Evolutionary conservation across 352 stramenopile species (phyloP).

Genomic region (Blastocystis sp.): DNA sequence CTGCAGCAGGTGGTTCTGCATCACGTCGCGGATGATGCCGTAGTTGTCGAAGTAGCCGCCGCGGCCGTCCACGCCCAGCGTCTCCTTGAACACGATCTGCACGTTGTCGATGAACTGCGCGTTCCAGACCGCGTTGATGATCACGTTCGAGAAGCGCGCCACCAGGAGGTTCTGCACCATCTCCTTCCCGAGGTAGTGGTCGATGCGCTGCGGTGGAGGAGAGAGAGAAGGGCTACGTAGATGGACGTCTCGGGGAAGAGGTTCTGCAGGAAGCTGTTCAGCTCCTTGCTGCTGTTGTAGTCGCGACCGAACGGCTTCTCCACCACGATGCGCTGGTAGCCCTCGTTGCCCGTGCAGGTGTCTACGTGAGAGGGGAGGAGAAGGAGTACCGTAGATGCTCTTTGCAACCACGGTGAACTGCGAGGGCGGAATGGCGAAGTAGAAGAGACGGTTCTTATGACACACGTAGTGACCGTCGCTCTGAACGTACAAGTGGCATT

Average conservation of each 20-base stretch:
- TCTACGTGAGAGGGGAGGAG: slow-evolving; percentile 57
- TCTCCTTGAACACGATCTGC: slow-evolving; percentile 90
- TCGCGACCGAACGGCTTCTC: slow-evolving; percentile 96
- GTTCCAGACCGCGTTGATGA: slow-evolving; percentile 93
- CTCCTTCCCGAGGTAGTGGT: slow-evolving; percentile 85
- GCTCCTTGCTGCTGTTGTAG: slow-evolving; percentile 76
- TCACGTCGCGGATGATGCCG: slow-evolving; percentile 95
- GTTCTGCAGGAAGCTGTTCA: slow-evolving; percentile 73
- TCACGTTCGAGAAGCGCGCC: slow-evolving; percentile 87
- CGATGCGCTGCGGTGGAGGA: slow-evolving; percentile 74
- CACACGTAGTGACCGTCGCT: slow-evolving; percentile 60
- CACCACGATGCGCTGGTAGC: slow-evolving; percentile 88
- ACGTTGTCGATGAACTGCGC: slow-evolving; percentile 84
- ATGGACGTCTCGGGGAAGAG: slow-evolving; percentile 72
- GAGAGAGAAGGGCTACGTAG: slow-evolving; percentile 56
- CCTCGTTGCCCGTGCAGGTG: slow-evolving; percentile 61
- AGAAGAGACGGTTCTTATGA: slow-evolving; percentile 77
- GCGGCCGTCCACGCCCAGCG: slow-evolving; percentile 84
- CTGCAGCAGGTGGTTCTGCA: slow-evolving; percentile 90
- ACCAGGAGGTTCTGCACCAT: slow-evolving; percentile 94
- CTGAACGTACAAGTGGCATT: slow-evolving; percentile 31
- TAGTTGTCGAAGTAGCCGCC: slow-evolving; percentile 92
- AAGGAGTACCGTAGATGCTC: slow-evolving; percentile 67
- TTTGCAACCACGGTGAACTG: slow-evolving; percentile 82
- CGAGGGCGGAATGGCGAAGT: slow-evolving; percentile 88